phyloP scores from a whole-genome alignment of 768 basidiomycete species.

The Lanmaoa rubissima region DNA sequence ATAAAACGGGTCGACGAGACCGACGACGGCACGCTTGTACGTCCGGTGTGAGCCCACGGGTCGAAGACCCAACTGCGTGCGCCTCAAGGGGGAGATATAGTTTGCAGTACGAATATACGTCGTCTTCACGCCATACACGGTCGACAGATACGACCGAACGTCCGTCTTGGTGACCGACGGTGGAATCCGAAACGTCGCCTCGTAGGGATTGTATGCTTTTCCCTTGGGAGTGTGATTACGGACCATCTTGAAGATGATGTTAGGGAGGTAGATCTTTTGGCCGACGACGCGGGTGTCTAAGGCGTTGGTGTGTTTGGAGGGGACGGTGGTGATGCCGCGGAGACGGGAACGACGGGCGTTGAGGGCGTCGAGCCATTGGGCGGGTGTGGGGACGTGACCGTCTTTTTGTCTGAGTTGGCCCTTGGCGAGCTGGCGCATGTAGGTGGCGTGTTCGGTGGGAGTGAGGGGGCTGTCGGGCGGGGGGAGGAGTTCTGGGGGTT shows the following conservation, averaged over 20 bases:
- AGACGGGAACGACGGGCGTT: slow-evolving; percentile 61
- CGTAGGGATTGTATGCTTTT: slow-evolving; percentile 88
- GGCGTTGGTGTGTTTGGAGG: slow-evolving; percentile 36
- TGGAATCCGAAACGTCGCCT: slow-evolving; percentile 93
- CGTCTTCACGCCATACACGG: slow-evolving; percentile 84
- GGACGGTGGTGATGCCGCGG: slow-evolving; percentile 59
- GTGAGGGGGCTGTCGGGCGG: slow-evolving; percentile 54
- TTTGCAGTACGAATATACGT: slow-evolving; percentile 97
- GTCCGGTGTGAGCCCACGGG: slow-evolving; percentile 44
- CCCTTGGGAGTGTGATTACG: slow-evolving; percentile 77
- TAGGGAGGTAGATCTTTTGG: slow-evolving; percentile 85
- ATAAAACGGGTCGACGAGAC: slow-evolving; percentile 90
- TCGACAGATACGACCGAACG: slow-evolving; percentile 77
- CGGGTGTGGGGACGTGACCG: slow-evolving; percentile 43
- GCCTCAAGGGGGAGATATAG: slow-evolving; percentile 59
- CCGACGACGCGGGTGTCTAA: slow-evolving; percentile 61
- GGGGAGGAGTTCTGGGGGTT: slow-evolving; percentile 39
- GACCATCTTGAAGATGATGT: slow-evolving; percentile 77
- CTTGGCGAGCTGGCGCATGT: slow-evolving; percentile 53
- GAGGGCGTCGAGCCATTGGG: slow-evolving; percentile 57
- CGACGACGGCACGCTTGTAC: slow-evolving; percentile 92
- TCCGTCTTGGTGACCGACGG: slow-evolving; percentile 90
- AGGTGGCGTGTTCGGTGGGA: slow-evolving; percentile 61
- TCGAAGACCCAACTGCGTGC: slow-evolving; percentile 28
- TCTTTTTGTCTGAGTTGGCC: slow-evolving; percentile 43